Evolutionary conservation across 2,329 filamentous ascomycete genomes (phyloP), one percentile per base, ranked within the genome.

Genomic region (Exophiala bonariae): DNA sequence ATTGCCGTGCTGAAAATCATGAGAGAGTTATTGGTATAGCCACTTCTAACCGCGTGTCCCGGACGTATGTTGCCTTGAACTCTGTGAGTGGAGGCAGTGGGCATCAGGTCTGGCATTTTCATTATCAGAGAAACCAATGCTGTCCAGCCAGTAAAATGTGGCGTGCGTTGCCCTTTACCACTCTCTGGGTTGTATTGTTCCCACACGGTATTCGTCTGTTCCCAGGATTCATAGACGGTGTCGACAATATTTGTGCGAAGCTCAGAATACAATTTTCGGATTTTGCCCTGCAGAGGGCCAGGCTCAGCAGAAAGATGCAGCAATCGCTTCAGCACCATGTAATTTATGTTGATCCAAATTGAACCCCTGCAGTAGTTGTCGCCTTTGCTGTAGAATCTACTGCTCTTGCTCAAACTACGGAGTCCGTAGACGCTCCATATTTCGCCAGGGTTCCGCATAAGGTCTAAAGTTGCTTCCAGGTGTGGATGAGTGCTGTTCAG

Each of bases 71-170:
- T 26, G 23, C 11, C 11, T 26, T 6, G 23, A 26, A 6, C 11
- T 26, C 23, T 26, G 23, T 26, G 23, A 6, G 32, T 7, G 5
- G 32, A 34, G 13, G 50, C 56, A 28, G 43, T 41, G 23, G 58
- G 53, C 20, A 57, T 56, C 34, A 88, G 63, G 57, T 95, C 86
- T 5, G 89, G 87, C 88, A 97, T 92, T 36, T 83, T 82, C 90
- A 97, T 96, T 58, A 99, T 88, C 76, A 95, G 96, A 38, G 96
- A 91, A 37, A 96, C 88, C 68, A 97, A 75, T 66, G 89, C 95
- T 11, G 93, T 99, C 92, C 92, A 99, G 39, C 92, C 92, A 0
- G 92, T 96, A 65, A 99, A 99, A 68, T 96, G 91, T 75, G 96
- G 89, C 4, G 90, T 97, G 35, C 93, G 80, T 74, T 96, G 92